phyloP scores from a whole-genome alignment of 768 basidiomycete species.

The Baorangia bicolor region DNA sequence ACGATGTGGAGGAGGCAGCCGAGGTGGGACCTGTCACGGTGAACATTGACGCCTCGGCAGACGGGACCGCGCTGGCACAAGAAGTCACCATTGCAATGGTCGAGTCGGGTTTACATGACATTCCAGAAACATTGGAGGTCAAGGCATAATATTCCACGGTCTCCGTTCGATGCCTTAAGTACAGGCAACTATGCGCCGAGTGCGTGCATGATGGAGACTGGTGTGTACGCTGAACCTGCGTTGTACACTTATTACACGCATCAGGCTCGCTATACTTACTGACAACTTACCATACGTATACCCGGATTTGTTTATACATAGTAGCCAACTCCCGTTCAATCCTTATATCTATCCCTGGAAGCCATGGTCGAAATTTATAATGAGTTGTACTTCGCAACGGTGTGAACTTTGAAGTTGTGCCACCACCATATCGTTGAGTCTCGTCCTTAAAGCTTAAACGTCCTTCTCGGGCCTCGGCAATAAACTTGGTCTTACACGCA shows the following conservation, averaged over 20 bases:
- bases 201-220: background rate
- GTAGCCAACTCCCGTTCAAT: constrained; percentile 8
- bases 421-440: background rate
- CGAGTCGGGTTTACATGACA: constrained; percentile 7
- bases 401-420: background rate
- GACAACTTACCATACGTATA: constrained; percentile 23
- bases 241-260: constrained; percentile 8
- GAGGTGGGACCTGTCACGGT: constrained; percentile 1
- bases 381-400: background rate
- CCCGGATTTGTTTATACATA: constrained; percentile 22
- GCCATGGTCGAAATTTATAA: background rate
- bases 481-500: background rate
- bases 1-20: constrained; percentile 1
- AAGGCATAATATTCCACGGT: constrained; percentile 15
- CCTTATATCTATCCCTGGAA: background rate
- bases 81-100: constrained; percentile 1
- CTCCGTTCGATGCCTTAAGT: constrained; percentile 18
- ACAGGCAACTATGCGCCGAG: constrained; percentile 16
- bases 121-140: constrained; percentile 18
- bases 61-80: constrained; percentile 4
- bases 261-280: constrained; percentile 4
- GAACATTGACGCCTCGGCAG: background rate
- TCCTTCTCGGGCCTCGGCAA: background rate
- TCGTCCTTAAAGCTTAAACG: background rate
- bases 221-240: background rate